Evolutionary conservation across 192 early-diverging fungal genomes (phyloP).

Genomic region (Coemansia sp.): DNA sequence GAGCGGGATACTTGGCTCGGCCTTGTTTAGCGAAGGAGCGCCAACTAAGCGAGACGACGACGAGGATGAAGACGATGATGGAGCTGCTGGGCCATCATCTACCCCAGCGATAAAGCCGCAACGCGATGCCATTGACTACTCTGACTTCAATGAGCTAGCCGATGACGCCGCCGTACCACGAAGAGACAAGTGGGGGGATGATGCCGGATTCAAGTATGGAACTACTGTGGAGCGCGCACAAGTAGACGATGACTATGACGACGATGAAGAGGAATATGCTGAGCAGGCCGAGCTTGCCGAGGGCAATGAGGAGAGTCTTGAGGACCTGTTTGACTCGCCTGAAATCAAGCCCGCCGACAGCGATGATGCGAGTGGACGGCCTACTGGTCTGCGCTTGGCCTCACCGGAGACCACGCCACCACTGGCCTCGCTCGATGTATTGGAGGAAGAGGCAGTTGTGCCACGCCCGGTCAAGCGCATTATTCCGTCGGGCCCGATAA

Average conservation of each 20-base stretch:
- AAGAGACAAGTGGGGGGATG: constrained; percentile 14
- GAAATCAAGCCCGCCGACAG: neutral
- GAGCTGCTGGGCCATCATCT: neutral
- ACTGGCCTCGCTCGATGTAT: neutral
- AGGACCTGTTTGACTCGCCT: constrained; percentile 53
- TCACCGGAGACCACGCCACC: neutral
- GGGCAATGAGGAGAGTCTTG: constrained; percentile 47
- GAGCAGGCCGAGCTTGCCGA: constrained; percentile 12
- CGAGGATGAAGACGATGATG: constrained; percentile 43
- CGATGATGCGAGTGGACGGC: neutral
- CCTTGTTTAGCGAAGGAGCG: constrained; percentile 25
- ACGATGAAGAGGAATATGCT: constrained; percentile 32
- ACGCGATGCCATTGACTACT: constrained; percentile 79
- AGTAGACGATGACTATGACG: constrained; percentile 59
- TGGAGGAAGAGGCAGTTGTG: constrained; percentile 3
- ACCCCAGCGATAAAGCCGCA: constrained; percentile 54
- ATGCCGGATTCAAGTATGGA: neutral
- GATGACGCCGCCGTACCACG: constrained; percentile 58
- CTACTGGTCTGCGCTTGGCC: neutral
- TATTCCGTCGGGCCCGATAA: constrained; percentile 31
- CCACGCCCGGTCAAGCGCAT: constrained; percentile 37
- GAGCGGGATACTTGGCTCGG: constrained; percentile 27
- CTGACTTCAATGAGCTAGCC: constrained; percentile 71
- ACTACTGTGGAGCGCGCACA: constrained; percentile 36
- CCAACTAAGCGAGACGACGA: constrained; percentile 20